Conservation (phyloP, 148 eudicot species). For the Cornus kousa region DNA sequence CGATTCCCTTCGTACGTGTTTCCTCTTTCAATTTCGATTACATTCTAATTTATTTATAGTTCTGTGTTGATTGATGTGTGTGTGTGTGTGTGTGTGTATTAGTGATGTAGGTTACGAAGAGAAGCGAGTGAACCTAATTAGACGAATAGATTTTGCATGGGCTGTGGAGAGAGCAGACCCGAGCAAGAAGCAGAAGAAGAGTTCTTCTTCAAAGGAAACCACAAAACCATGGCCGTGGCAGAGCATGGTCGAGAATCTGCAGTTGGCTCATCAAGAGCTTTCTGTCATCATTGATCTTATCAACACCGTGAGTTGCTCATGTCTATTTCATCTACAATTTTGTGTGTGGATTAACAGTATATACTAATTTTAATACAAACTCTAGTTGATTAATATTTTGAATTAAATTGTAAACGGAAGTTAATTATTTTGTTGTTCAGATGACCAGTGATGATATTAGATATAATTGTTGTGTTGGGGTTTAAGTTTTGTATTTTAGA, state of each 20-base stretch:
- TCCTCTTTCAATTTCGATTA: slow-evolving; percentile 1
- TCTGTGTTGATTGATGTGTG: not conserved
- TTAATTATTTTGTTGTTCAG: not conserved
- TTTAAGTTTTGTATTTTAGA: not conserved
- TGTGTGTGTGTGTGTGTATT: slow-evolving; percentile 3
- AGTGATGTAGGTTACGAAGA: slow-evolving; percentile 83
- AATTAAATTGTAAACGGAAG: not conserved
- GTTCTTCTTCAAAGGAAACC: slow-evolving; percentile 45
- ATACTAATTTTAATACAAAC: not conserved
- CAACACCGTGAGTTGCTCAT: slow-evolving; percentile 54
- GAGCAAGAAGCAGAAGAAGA: slow-evolving; percentile 76
- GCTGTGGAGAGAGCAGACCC: slow-evolving; percentile 86
- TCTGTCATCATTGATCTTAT: slow-evolving; percentile 90
- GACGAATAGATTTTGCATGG: slow-evolving; percentile 91
- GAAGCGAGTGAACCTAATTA: slow-evolving; percentile 69
- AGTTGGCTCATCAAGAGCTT: slow-evolving; percentile 88
- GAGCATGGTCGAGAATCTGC: slow-evolving; percentile 75
- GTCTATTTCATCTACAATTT: not conserved
- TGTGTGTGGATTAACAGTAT: not conserved
- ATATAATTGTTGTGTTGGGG: not conserved
- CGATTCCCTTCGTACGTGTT: slow-evolving; percentile 63
- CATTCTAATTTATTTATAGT: not conserved
- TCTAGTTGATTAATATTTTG: not conserved
- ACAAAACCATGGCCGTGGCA: slow-evolving; percentile 73
- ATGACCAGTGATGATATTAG: not conserved